These are phyloP conservation scores for Hypocrella siamensis DNA, from an alignment of 2,329 filamentous ascomycete species.

Conservation along the genomic window DNA sequence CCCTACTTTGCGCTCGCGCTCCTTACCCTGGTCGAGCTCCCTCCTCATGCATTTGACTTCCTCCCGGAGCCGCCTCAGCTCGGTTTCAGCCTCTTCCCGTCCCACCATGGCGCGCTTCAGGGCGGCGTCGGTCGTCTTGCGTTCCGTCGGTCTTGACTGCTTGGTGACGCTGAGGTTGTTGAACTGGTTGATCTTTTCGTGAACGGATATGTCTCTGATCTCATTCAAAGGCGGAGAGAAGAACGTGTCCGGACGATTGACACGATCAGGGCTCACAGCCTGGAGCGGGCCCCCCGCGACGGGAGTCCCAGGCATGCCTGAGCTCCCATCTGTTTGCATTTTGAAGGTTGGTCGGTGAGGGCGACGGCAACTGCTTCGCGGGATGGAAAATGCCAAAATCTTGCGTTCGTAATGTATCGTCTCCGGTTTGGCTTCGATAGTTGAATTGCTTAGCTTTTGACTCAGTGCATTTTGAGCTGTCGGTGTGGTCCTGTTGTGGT, in stretches of 20 bases:
- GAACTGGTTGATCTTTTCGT: conserved; percentile 57
- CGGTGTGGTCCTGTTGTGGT: too few relatives aligned
- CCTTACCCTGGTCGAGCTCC: conserved; percentile 47
- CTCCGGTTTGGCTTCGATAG: too few relatives aligned
- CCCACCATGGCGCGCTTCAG: conserved; percentile 51
- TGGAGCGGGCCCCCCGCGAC: conserved; percentile 40
- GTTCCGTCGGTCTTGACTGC: conserved; percentile 44
- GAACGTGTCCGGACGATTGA: conserved; percentile 30
- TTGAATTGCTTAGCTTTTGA: too few relatives aligned
- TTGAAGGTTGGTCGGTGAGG: neutral
- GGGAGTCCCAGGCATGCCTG: conserved; percentile 37
- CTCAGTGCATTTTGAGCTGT: too few relatives aligned
- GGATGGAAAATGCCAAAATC: neutral
- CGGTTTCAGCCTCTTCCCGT: conserved; percentile 56
- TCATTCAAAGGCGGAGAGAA: conserved; percentile 20
- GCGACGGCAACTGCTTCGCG: conserved; percentile 1
- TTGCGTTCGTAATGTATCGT: too few relatives aligned
- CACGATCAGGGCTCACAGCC: conserved; percentile 46
- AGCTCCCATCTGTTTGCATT: conserved; percentile 23
- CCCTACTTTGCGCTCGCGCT: conserved; percentile 48
- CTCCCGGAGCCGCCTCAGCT: conserved; percentile 46
- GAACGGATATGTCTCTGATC: conserved; percentile 42
- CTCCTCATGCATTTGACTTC: conserved; percentile 39
- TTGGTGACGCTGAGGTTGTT: conserved; percentile 50
- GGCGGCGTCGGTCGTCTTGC: conserved; percentile 49